These are phyloP conservation scores for Phytophthora sp. DNA, from an alignment of 352 stramenopile species.

Conservation along the genomic window DNA sequence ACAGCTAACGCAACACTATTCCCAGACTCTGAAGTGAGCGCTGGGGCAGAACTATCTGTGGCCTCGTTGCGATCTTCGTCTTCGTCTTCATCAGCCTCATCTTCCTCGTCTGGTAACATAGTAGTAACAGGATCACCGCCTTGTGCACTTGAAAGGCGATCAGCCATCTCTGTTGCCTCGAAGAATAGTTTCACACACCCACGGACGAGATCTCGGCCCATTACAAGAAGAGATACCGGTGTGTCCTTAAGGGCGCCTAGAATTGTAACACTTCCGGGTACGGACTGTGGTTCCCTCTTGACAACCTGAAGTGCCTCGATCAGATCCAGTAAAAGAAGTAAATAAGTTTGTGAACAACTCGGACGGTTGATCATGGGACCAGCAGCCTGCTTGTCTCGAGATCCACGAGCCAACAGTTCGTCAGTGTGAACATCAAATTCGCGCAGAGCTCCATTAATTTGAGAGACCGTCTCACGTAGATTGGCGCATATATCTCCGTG, in stretches of 20 bases:
- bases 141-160: constrained; percentile 50
- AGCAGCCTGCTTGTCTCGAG: no score
- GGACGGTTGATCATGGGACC: no score
- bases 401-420: constrained; percentile 17
- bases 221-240: constrained; percentile 28
- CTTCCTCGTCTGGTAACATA: constrained; percentile 8
- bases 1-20: constrained; percentile 15
- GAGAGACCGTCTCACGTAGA: constrained; percentile 36
- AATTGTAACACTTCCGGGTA: background rate
- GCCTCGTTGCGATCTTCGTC: constrained; percentile 16
- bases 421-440: constrained; percentile 29
- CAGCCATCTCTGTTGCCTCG: constrained; percentile 66
- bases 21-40: constrained; percentile 5
- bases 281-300: background rate
- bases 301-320: constrained; percentile 20
- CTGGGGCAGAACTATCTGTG: constrained; percentile 3
- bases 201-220: constrained; percentile 44
- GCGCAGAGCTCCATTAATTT: constrained; percentile 42
- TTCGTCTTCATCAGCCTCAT: constrained; percentile 13
- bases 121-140: constrained; percentile 3
- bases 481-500: constrained; percentile 46
- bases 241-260: no score
- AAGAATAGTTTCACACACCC: constrained; percentile 69
- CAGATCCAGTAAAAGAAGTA: constrained; percentile 35
- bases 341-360: constrained; percentile 4